Base-by-base conservation (phyloP, 2,329 filamentous ascomycete species). In the Aspergillus sergii region DNA sequence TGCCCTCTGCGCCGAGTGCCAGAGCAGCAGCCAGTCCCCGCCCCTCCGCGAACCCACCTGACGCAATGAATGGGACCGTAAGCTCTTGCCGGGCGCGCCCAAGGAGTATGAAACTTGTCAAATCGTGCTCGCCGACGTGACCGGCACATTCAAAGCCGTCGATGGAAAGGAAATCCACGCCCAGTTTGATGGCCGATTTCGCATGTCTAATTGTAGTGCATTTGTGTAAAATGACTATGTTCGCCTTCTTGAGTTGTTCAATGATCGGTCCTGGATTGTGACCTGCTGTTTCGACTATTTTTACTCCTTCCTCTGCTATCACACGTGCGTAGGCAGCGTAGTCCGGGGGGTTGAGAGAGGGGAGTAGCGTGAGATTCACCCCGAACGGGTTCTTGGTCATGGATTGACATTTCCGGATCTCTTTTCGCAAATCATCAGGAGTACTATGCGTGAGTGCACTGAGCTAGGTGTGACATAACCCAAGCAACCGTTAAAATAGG, bases 131-230 rank as follows among this genome's bases (percentile, higher is more conserved):
- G 61, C 83, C 83, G 16, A 84, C 83, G 64, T 85, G 83, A 16
- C 88, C 95, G 48, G 93, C 95, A 81, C 95, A 99, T 80, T 99
- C 95, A 76, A 99, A 98, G 51, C 95, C 95, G 76, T 99, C 95
- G 71, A 99, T 98, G 69, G 90, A 94, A 62, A 99, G 82, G 80
- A 99, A 98, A 79, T 99, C 95, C 5, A 97, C 95, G 67, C 95
- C 95, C 43, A 98, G 88, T 80, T 96, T 97, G 63, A 96, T 86
- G 55, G 95, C 95, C 68, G 91, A 93, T 78, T 93, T 88, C 21
- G 95, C 95, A 77, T 99, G 95, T 60, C 93, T 85, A 80, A 99
- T 96, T 5, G 93, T 96, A 10, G 95, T 99, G 84, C 95, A 98
- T 83, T 99, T 99, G 86, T 99, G 95, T 61, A 99, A 83, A 71